These are phyloP conservation scores for Schrenkiella parvula DNA, from an alignment of 345 rosid species.

Conservation along the genomic window DNA sequence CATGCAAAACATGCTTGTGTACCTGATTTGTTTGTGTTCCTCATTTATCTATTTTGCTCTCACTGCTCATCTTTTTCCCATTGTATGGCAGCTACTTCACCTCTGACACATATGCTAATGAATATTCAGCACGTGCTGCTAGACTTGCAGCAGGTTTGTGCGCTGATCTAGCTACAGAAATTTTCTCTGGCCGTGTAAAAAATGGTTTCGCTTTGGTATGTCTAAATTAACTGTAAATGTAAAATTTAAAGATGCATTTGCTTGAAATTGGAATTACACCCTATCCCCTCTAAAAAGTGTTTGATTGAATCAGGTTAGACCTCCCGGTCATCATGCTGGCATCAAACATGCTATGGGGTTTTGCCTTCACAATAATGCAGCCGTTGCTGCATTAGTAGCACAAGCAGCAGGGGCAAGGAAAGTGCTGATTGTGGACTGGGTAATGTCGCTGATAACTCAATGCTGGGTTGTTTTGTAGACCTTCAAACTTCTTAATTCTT, in stretches of 20 bases:
- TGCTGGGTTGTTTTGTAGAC: slow-evolving; percentile 24
- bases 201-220: slow-evolving; percentile 98
- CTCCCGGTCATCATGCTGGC: slow-evolving; percentile 99
- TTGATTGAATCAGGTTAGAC: slow-evolving; percentile 64
- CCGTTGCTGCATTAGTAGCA: slow-evolving; percentile 89
- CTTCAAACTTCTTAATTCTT: neutral
- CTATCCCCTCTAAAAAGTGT: neutral
- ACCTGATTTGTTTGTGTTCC: neutral
- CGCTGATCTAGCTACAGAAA: slow-evolving; percentile 89
- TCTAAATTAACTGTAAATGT: neutral
- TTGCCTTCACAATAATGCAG: slow-evolving; percentile 99
- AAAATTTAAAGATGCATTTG: neutral
- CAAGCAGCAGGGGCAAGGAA: slow-evolving; percentile 91
- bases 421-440: slow-evolving; percentile 96
- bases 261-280: neutral
- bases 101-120: slow-evolving; percentile 94
- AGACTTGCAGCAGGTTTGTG: slow-evolving; percentile 98
- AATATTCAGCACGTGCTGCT: slow-evolving; percentile 95
- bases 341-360: slow-evolving; percentile 90
- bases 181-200: slow-evolving; percentile 64
- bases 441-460: slow-evolving; percentile 36
- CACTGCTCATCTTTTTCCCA: neutral
- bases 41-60: neutral
- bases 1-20: neutral
- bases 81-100: slow-evolving; percentile 81